Evolutionary conservation across 768 basidiomycete species (phyloP), one percentile per base, ranked within the genome.

Genomic region (Phanerodontia chrysosporium): DNA sequence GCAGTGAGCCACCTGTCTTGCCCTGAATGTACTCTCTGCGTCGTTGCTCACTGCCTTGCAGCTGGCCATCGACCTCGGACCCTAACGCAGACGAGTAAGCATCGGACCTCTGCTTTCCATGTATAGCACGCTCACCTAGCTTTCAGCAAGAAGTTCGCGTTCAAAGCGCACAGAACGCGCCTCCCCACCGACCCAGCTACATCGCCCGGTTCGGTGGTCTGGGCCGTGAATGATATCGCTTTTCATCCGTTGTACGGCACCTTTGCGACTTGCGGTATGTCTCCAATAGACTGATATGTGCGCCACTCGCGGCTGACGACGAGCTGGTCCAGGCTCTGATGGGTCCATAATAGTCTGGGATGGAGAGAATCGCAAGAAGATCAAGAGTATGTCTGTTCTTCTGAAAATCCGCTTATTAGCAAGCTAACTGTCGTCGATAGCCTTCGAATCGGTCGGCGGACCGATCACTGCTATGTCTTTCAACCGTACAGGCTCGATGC

Each of bases 311-410:
- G 12, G 2, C 25, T 3, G 28, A 29, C 22, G 35, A 52, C 24
- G 7, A 45, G 14, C 24, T 22, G 18, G 7, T 13, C 4, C 55
- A 89, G 89, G 89, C 10, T 81, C 89, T 42, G 92, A 95, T 63
- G 92, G 92, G 21, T 86, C 86, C 3, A 86, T 95, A 69, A 88
- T 92, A 79, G 90, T 89, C 71, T 95, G 94, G 94, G 94, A 96
- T 74, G 93, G 92, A 73, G 90, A 95, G 64, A 86, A 89, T 8
- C 87, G 94, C 59, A 92, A 88, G 5, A 86, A 95, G 39, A 81
- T 98, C 75, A 96, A 95, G 76, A 85, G 93, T 95, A 64, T 49
- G 80, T 73, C n/a, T 22, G 45, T 59, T n/a, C 36, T n/a, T 8
- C 25, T 18, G 36, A 10, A 10, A 13, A 51, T 32, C 12, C 28